Evolutionary conservation across 768 basidiomycete genomes (phyloP), one percentile per base, ranked within the genome.

Genomic region (Rhizopogon vesiculosus): DNA sequence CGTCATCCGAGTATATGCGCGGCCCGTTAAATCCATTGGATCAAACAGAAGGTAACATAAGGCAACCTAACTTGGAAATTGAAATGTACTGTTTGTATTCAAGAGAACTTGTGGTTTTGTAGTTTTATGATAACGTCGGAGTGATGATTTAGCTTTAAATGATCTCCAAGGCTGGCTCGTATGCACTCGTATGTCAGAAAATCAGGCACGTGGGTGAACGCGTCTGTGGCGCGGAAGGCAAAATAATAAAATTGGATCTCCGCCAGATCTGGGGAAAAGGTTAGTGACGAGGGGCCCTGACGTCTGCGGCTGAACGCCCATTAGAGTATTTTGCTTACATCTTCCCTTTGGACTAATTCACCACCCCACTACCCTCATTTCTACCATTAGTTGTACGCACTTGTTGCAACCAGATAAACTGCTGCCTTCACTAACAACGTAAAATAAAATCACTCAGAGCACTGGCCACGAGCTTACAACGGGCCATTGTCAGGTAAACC

Each of bases 201-300:
- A 49, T 49, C 48, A 49, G 39, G 48, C 48, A 49, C 48, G 48
- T 49, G 46, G 46, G 7, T 15, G 7, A 10, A 35, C 46, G 46
- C 46, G 46, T 38, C 33, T 48, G 54, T 42, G 40, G 57, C 51
- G 33, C 55, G 41, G 53, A 46, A 19, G 7, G 53, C 22, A 40
- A 31, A 44, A 40, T 48, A 31, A n/a, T 44, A 44, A 41, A 42
- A 12, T 58, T 58, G 39, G 48, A 58, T 58, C 57, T 58, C 57
- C 57, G 57, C 29, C 33, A 45, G 57, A 58, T 58, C 54, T 56
- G 40, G 57, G 41, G 10, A 50, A 42, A 13, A 39, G 41, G 10
- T 19, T 15, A 19, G 31, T 56, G 57, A 55, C 57, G 40, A 53
- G n/a, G n/a, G 18, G 16, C 9, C 40, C 40, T 49, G 48, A 49